A percentile compares a stretch with the other conserved stretches of the same genome.
phyloP scores from a whole-genome alignment of 805 yeast genomes.

The Schizosaccharomyces octosporus region DNA sequence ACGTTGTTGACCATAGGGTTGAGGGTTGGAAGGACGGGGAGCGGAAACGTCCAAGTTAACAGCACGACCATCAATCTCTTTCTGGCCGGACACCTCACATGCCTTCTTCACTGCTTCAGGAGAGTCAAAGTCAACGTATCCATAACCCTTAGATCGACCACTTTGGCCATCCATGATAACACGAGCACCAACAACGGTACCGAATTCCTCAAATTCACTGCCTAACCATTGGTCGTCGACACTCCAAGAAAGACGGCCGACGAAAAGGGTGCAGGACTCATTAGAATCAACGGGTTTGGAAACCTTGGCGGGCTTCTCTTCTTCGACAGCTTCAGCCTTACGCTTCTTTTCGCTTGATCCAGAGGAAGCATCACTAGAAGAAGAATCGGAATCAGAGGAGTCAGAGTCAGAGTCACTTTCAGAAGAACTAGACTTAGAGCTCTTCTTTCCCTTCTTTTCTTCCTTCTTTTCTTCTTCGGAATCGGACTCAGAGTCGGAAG shows the following conservation, averaged over 20 bases:
- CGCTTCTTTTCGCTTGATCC: conserved; percentile 10
- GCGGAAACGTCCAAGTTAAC: conserved; percentile 81
- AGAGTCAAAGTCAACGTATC: conserved; percentile 73
- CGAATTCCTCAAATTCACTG: conserved; percentile 58
- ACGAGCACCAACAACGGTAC: conserved; percentile 72
- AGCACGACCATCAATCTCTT: conserved; percentile 91
- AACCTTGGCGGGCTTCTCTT: conserved; percentile 13
- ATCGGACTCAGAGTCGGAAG: conserved; percentile 3
- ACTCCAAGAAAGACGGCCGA: conserved; percentile 93
- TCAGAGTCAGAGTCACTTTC: conserved; percentile 10
- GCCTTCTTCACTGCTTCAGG: conserved; percentile 69
- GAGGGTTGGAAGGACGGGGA: conserved; percentile 39
- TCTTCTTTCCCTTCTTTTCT: conserved; percentile 4
- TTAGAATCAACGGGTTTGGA: conserved; percentile 15
- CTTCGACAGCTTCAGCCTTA: conserved; percentile 6
- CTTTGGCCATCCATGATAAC: conserved; percentile 81
- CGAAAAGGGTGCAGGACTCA: conserved; percentile 76
- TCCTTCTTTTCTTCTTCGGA: conserved; percentile 3
- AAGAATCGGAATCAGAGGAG: conserved; percentile 10
- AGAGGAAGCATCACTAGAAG: conserved; percentile 7
- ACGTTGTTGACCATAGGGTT: conserved; percentile 29
- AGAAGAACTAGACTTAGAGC: conserved; percentile 12
- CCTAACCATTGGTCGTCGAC: conserved; percentile 85
- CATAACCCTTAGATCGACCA: conserved; percentile 69
- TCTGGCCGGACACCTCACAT: conserved; percentile 60